A percentile compares a stretch with the other conserved stretches of the same genome.
These are phyloP conservation scores for Marasmius sp. DNA, from an alignment of 1,284 basidiomycete genomes.

Conservation along the genomic window DNA sequence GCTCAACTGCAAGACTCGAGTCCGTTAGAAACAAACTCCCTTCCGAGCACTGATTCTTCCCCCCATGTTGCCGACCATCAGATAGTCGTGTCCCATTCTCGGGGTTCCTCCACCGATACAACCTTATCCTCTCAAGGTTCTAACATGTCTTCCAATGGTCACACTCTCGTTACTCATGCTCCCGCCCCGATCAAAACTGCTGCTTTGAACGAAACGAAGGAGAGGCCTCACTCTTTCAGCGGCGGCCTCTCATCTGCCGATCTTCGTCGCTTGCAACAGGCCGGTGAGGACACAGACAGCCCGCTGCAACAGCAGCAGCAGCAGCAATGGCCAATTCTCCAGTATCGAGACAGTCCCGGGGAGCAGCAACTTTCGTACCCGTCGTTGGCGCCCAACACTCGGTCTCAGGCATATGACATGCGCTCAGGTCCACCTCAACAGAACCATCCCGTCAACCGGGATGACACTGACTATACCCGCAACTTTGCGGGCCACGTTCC, in stretches of 20 bases:
- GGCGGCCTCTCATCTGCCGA: conserved; percentile 72
- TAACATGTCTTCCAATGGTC: conserved; percentile 45
- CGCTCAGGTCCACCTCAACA: conserved; percentile 33
- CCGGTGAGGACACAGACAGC: conserved; percentile 45
- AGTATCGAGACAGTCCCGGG: conserved; percentile 44
- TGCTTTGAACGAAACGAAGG: conserved; percentile 56
- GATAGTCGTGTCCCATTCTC: conserved; percentile 66
- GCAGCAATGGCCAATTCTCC: conserved; percentile 44
- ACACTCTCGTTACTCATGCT: conserved; percentile 53
- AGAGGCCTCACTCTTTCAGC: conserved; percentile 77
- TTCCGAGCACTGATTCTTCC: conserved; percentile 68
- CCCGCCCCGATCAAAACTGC: conserved; percentile 48
- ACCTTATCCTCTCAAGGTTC: conserved; percentile 60
- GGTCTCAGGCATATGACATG: conserved; percentile 51
- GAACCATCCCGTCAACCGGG: conserved; percentile 34
- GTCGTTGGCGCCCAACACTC: conserved; percentile 52
- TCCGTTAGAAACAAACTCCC: conserved; percentile 70
- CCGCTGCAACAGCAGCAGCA: conserved; percentile 36
- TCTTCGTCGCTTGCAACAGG: conserved; percentile 70
- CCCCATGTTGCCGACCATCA: conserved; percentile 65
- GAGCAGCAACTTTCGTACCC: conserved; percentile 75
- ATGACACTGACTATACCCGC: conserved; percentile 64
- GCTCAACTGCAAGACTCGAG: conserved; percentile 63
- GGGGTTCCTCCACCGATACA: conserved; percentile 75
- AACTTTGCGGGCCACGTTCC: conserved; percentile 42